Evolutionary conservation across 768 basidiomycete species (phyloP).

Genomic region (Boletus reticulatus): DNA sequence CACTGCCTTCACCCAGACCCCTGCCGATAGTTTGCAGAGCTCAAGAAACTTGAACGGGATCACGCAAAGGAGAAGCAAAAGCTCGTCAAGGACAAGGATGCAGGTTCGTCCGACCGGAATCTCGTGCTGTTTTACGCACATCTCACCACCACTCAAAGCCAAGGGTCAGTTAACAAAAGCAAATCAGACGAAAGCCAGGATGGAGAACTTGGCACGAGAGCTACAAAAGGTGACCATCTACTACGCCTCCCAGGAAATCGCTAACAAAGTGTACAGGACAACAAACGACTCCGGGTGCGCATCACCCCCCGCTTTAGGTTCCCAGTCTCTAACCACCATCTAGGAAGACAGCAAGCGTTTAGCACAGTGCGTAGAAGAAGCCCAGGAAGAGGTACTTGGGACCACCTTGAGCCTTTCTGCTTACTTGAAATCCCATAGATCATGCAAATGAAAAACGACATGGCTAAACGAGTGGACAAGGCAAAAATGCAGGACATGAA

Average conservation of each 20-base stretch:
- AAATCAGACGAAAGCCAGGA: conserved; percentile 85
- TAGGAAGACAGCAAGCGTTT: conserved; percentile 86
- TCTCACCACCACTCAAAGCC: conserved; percentile 42
- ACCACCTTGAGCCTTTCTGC: neutral
- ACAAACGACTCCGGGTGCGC: conserved; percentile 81
- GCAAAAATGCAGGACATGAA: conserved; percentile 77
- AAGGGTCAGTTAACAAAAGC: conserved; percentile 85
- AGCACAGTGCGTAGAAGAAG: conserved; percentile 78
- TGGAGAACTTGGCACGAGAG: conserved; percentile 87
- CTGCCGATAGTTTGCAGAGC: conserved; percentile 72
- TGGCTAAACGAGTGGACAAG: conserved; percentile 76
- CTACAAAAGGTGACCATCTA: conserved; percentile 68
- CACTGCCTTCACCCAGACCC: conserved; percentile 20
- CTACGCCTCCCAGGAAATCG: conserved; percentile 6
- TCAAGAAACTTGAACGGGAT: conserved; percentile 83
- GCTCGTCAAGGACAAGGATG: conserved; percentile 86
- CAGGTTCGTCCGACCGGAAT: conserved; percentile 46
- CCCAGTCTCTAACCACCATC: conserved; percentile 20
- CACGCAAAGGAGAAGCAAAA: conserved; percentile 93
- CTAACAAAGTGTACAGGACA: conserved; percentile 55
- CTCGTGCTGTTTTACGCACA: conserved; percentile 6
- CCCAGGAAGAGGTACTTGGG: conserved; percentile 70
- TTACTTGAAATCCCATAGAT: conserved; percentile 44
- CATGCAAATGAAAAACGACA: conserved; percentile 76
- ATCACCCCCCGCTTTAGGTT: neutral